These are phyloP conservation scores for Nicotiana noctiflora DNA, from an alignment of 257 asterid genomes.

Conservation along the genomic window DNA sequence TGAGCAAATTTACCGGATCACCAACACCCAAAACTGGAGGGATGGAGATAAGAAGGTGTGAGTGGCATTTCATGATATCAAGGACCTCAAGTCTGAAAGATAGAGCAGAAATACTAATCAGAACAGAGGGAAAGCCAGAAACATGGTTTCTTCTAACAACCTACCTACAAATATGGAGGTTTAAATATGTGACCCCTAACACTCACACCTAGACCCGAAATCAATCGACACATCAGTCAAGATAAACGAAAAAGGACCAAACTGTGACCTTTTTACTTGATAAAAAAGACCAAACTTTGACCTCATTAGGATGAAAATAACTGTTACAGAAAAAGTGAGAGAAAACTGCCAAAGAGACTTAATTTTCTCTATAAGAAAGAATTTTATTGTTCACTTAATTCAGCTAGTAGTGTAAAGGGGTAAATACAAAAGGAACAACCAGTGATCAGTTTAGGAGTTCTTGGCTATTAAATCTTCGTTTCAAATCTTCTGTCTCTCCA, in stretches of 20 bases:
- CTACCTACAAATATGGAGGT: neutral
- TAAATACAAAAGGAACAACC: neutral
- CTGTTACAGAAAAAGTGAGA: neutral
- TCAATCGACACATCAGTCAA: neutral
- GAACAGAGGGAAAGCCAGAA: neutral
- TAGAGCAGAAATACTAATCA: neutral
- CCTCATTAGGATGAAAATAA: neutral
- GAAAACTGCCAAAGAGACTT: neutral
- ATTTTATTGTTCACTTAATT: neutral
- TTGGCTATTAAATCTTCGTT: neutral
- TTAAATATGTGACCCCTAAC: neutral
- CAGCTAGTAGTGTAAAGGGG: neutral
- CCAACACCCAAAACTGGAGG: conserved; percentile 62
- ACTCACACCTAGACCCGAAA: neutral
- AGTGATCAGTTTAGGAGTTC: neutral
- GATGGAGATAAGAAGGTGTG: conserved; percentile 67
- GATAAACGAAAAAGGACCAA: neutral
- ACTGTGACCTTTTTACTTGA: neutral
- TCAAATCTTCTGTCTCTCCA: neutral
- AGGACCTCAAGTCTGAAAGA: conserved; percentile 60
- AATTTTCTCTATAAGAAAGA: neutral
- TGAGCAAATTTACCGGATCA: conserved; percentile 55
- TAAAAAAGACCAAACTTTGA: neutral
- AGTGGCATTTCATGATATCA: conserved; percentile 51
- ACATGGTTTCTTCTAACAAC: neutral